Base-by-base conservation (phyloP, 345 rosid genomes). In the Lumnitzera littorea region DNA sequence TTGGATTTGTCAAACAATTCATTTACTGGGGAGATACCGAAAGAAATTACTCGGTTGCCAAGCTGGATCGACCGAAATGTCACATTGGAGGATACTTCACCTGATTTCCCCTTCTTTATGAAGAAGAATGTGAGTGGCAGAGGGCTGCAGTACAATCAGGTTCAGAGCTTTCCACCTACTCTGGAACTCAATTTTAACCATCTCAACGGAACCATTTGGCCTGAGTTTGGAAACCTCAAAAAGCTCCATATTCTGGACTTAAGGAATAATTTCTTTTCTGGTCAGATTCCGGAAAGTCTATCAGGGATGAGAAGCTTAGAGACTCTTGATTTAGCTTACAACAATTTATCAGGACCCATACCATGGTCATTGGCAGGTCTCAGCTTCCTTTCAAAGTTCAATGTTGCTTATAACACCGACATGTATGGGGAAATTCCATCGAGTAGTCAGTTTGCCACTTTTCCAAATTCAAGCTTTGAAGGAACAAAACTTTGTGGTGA, bases 391-490 rank as follows among this genome's bases (percentile, higher is more conserved):
- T 57, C 68, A 11, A 65, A 57, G 48, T 65, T 65, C 56, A 65
- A 15, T 15, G 62, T 65, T 15, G 68, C 68, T 4, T 50, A 56
- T 20, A 63, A 67, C 46, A 52, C 59, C 15, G 27, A 43, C 47
- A 46, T 67, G 31, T 54, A 20, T 15, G 70, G 70, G 8, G 64
- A 47, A 0, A 54, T 67, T 31, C 70, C 70, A 1, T 17, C 62
- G 0, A 86, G 78, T 61, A 80, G 82, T 62, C 98, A 91, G 71
- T 88, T 91, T 71, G 74, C 47, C 57, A 86, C 85, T 41, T 91
- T 91, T 49, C 89, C 94, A 5, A 84, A 78, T 67, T 78, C 96
- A 50, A 88, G 98, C 77, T 88, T 88, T 7, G 95, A 86, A 72
- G 88, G 79, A 24, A 91, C 86, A 55, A 23, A 56, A 54, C 91